Percentiles rank a stretch among this genome's conserved stretches.
Conservation (phyloP, 768 basidiomycete genomes). For the Dictyophora rubrovolvata region DNA sequence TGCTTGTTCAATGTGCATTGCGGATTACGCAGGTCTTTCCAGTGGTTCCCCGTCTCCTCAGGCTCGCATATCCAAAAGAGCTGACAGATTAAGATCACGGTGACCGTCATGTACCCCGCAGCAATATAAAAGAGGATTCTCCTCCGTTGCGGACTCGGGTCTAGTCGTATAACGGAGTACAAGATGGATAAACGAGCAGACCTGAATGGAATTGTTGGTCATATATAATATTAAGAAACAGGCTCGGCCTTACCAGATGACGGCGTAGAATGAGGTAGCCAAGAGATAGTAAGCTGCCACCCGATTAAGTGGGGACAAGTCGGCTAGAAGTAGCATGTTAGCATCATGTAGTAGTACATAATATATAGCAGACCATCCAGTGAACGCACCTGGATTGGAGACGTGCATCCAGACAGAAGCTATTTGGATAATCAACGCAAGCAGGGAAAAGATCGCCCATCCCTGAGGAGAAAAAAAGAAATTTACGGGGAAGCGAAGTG, state of each 20-base stretch:
- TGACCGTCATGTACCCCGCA: constrained; percentile 18
- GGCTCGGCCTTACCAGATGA: not conserved
- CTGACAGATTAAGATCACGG: constrained; percentile 33
- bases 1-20: constrained; percentile 35
- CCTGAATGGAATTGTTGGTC: constrained; percentile 18
- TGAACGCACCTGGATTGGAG: no score
- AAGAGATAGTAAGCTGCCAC: constrained; percentile 6
- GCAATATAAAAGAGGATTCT: constrained; percentile 12
- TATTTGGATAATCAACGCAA: no score
- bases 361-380: no score
- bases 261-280: constrained; percentile 4
- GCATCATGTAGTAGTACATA: no score
- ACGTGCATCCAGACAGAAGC: no score
- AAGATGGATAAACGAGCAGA: constrained; percentile 39
- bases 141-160: constrained; percentile 23
- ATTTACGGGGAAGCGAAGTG: no score
- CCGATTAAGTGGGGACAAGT: not conserved
- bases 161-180: constrained; percentile 44
- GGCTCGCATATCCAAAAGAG: constrained; percentile 35
- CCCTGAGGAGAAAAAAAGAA: no score
- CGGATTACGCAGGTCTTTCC: constrained; percentile 27
- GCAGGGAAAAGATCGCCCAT: no score
- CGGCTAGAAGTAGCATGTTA: no score
- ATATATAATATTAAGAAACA: not conserved
- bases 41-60: constrained; percentile 16